Evolutionary conservation across 345 rosid genomes (phyloP), one percentile per base, ranked within the genome.

Genomic region (Brassica nigra): DNA sequence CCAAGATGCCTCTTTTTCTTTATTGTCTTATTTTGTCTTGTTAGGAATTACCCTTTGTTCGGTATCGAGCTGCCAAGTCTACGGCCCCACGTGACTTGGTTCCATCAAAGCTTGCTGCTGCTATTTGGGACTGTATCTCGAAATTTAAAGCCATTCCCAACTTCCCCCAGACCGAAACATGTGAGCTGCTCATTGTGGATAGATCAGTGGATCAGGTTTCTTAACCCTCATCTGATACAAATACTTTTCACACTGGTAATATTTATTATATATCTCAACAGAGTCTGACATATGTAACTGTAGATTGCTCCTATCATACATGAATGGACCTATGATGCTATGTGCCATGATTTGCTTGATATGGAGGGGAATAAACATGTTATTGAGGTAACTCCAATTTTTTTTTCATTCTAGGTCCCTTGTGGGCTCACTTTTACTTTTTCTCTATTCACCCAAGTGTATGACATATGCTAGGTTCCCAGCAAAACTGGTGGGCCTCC

Each of bases 291-390:
- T 70, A 47, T 8, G 81, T 15, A 29, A 71, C 82, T 83, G 70
- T 78, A 92, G 95, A 91, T 95, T 78, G 95, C 99, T 77, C 99
- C 99, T 61, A 88, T 92, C 73, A 92, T 95, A 75, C 99, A 95
- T 54, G 97, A 95, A 83, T 95, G 97, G 99, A 95, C 99, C 52
- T 95, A 95, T 76, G 99, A 95, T 83, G 97, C 97, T 30, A 92
- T 95, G 97, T 91, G 97, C 91, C 97, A 92, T 52, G 99, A 95
- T 81, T 86, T 95, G 86, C 90, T 92, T 75, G 86, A 90, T 59
- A 91, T 92, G 95, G 97, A 95, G 4, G 97, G 97, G 73, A 95
- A 91, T 70, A 91, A 92, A 80, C 91, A 86, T 77, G 81, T 81
- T 33, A 73, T 89, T 28, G 92, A 95, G 99, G 99, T 89, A 83